Evolutionary conservation across 306 rosid genomes (phyloP).

Genomic region (Fragaria nilgerrensis): DNA sequence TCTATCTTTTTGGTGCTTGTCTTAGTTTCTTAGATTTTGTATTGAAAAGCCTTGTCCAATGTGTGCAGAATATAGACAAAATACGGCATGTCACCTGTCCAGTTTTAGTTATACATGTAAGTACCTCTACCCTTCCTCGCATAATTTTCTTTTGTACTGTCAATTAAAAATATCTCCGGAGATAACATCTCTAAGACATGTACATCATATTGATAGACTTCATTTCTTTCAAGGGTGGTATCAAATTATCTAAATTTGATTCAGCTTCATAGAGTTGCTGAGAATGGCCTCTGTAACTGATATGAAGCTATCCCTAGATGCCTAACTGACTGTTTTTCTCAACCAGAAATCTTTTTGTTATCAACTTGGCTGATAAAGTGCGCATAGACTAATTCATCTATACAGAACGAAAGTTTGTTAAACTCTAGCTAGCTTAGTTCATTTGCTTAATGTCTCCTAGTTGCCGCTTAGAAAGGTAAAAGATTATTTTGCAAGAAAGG

Average conservation of each 20-base stretch:
- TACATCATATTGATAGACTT: neutral
- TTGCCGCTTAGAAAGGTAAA: neutral
- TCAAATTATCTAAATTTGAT: neutral
- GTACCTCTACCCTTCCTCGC: constrained; percentile 27
- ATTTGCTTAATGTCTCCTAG: neutral
- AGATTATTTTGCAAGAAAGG: neutral
- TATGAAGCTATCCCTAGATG: neutral
- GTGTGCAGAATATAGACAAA: constrained; percentile 89
- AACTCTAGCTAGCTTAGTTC: neutral
- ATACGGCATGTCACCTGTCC: constrained; percentile 80
- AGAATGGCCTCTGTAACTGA: neutral
- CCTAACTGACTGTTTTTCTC: neutral
- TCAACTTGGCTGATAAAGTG: neutral
- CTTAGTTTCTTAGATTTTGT: constrained; percentile 17
- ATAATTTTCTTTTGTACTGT: neutral
- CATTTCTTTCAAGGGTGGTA: neutral
- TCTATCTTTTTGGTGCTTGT: constrained; percentile 2
- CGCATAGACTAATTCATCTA: neutral
- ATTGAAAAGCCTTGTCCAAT: constrained; percentile 29
- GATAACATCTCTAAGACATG: neutral
- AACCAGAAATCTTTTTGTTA: neutral
- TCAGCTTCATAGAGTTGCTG: neutral
- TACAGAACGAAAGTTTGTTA: neutral
- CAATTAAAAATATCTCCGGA: neutral
- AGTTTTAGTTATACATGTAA: constrained; percentile 92